Percentiles rank a stretch among this genome's conserved stretches.
phyloP scores from a whole-genome alignment of 495 filamentous ascomycete genomes.

The Lasiosphaeria miniovina region DNA sequence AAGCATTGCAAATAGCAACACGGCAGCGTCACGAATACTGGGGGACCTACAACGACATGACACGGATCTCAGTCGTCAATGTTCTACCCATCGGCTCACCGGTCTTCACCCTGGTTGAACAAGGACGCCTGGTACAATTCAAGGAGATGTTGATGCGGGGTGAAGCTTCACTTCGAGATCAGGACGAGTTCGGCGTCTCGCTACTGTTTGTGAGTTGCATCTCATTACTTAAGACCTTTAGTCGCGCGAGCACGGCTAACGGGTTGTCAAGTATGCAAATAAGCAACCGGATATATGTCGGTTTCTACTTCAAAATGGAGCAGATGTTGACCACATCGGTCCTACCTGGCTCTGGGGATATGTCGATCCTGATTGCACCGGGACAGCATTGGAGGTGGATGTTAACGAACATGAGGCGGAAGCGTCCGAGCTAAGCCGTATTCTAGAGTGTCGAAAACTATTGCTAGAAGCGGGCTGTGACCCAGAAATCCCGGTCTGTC shows the following conservation, averaged over 20 bases:
- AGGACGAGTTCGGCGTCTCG: conserved; percentile 5
- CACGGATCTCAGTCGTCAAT: conserved; percentile 3
- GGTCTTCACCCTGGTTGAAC: neutral
- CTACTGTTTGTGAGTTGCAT: conserved; percentile 10
- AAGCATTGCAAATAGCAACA: neutral
- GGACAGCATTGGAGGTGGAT: neutral
- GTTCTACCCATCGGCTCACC: neutral
- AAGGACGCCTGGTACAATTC: neutral
- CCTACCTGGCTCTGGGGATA: neutral
- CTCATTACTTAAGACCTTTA: neutral
- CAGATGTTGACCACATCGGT: conserved; percentile 6
- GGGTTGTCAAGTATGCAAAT: conserved; percentile 3
- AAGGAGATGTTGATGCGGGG: conserved; percentile 1
- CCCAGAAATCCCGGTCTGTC: neutral
- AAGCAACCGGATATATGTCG: conserved; percentile 7
- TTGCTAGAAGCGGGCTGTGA: conserved; percentile 9
- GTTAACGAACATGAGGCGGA: conserved; percentile 2
- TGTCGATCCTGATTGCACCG: neutral
- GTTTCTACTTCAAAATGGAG: conserved; percentile 10
- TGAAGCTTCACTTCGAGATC: conserved; percentile 9
- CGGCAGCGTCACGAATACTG: neutral
- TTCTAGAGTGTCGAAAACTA: conserved; percentile 6
- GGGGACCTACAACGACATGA: conserved; percentile 1
- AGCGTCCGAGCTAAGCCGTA: neutral
- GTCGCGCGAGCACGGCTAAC: neutral